phyloP scores from a whole-genome alignment of 192 early-diverging fungal genomes.

The Spinellus fusiger region DNA sequence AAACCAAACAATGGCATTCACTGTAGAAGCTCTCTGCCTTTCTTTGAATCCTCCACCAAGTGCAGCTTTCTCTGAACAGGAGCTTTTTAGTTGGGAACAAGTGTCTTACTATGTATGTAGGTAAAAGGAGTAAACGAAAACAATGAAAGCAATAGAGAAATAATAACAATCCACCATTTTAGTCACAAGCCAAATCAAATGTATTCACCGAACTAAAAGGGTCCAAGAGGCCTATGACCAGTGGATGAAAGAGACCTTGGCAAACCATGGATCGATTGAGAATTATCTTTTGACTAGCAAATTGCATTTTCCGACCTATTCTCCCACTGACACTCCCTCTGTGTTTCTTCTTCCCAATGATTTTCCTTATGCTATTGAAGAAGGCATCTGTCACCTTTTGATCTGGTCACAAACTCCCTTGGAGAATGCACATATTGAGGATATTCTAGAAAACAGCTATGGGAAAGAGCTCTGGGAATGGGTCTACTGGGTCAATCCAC shows the following conservation, averaged over 20 bases:
- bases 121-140: background rate
- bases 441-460: constrained; percentile 11
- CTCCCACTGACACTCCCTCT: background rate
- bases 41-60: no score
- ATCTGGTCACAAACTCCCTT: constrained; percentile 19
- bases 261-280: constrained; percentile 22
- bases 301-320: constrained; percentile 2
- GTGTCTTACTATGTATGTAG: constrained; percentile 25
- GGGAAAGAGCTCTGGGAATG: constrained; percentile 8
- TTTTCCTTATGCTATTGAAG: constrained; percentile 19
- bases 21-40: no score
- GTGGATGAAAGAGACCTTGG: constrained; percentile 19
- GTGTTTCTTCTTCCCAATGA: constrained; percentile 27
- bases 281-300: constrained; percentile 18
- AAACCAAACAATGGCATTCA: no score
- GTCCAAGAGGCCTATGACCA: constrained; percentile 15
- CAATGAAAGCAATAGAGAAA: background rate
- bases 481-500: constrained; percentile 28
- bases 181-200: constrained; percentile 25
- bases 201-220: constrained; percentile 8
- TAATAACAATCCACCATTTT: background rate
- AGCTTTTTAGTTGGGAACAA: constrained; percentile 21
- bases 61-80: no score
- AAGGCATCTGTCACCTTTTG: constrained; percentile 16
- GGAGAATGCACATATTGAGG: background rate